phyloP scores from a whole-genome alignment of 257 asterid genomes.

The Lycium barbarum region DNA sequence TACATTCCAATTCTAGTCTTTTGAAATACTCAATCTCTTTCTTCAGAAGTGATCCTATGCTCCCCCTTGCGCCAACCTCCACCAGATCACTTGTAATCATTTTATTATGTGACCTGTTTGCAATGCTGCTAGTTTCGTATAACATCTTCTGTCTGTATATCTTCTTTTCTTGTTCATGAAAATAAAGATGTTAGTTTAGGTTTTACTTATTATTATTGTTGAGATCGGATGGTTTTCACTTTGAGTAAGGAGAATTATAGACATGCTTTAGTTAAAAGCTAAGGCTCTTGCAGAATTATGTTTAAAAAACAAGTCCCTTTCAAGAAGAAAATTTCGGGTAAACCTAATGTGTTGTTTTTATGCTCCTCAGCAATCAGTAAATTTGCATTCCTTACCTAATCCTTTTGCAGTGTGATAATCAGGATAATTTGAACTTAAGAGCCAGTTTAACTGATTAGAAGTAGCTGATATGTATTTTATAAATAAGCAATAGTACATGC shows the following conservation, averaged over 20 bases:
- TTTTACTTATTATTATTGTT: background rate
- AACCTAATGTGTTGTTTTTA: background rate
- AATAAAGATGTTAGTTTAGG: background rate
- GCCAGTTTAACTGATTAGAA: background rate
- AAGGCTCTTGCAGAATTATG: background rate
- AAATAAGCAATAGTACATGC: no score
- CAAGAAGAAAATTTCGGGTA: background rate
- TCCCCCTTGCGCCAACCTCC: conserved; percentile 78
- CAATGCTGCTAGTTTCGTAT: conserved; percentile 15
- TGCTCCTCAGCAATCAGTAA: background rate
- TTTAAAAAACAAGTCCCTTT: background rate
- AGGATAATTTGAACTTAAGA: no score
- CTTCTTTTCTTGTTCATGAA: background rate
- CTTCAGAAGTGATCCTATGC: conserved; percentile 80
- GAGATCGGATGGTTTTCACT: background rate
- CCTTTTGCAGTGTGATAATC: no score
- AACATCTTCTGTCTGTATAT: conserved; percentile 28
- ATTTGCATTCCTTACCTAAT: background rate
- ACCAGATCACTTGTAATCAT: conserved; percentile 47
- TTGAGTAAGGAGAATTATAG: background rate
- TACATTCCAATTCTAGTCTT: conserved; percentile 49
- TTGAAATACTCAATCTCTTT: conserved; percentile 81
- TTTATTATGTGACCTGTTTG: conserved; percentile 23
- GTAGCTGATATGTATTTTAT: background rate
- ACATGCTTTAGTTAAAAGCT: conserved; percentile 10